A percentile compares a stretch with the other conserved stretches of the same genome.
These are phyloP conservation scores for Penicillium sp. DNA, from an alignment of 2,329 filamentous ascomycete genomes.

Conservation along the genomic window DNA sequence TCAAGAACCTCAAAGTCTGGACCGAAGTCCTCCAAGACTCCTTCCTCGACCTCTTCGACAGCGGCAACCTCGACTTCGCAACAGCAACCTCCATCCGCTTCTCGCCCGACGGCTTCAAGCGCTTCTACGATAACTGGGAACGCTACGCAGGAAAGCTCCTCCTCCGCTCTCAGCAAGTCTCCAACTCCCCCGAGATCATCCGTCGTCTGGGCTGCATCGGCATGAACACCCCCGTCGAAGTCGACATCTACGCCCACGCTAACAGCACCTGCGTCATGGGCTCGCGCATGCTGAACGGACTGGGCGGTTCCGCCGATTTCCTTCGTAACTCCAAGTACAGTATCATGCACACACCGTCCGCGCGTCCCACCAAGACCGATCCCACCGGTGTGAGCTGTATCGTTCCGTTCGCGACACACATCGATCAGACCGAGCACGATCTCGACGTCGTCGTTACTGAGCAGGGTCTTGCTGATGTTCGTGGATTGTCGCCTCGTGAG, in stretches of 20 bases:
- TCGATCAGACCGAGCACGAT: constrained; percentile 92
- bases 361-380: constrained; percentile 76
- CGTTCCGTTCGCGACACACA: constrained; percentile 89
- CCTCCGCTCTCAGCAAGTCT: constrained; percentile 81
- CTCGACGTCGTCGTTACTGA: constrained; percentile 82
- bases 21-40: constrained; percentile 91
- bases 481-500: constrained; percentile 75
- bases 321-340: constrained; percentile 75
- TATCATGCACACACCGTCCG: constrained; percentile 90
- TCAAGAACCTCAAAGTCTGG: constrained; percentile 87
- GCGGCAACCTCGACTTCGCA: constrained; percentile 81
- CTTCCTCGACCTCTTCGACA: constrained; percentile 90
- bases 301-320: constrained; percentile 81
- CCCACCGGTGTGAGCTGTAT: constrained; percentile 80
- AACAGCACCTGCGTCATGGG: constrained; percentile 91
- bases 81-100: constrained; percentile 88
- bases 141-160: constrained; percentile 76
- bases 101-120: constrained; percentile 84
- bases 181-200: constrained; percentile 89
- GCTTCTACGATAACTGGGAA: constrained; percentile 86
- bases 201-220: constrained; percentile 81
- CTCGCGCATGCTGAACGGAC: constrained; percentile 79
- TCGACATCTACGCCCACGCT: constrained; percentile 91
- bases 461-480: constrained; percentile 78
- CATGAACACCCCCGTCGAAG: constrained; percentile 94